Evolutionary conservation across 2,329 filamentous ascomycete genomes (phyloP).

Genomic region (Aspergillus piperis): DNA sequence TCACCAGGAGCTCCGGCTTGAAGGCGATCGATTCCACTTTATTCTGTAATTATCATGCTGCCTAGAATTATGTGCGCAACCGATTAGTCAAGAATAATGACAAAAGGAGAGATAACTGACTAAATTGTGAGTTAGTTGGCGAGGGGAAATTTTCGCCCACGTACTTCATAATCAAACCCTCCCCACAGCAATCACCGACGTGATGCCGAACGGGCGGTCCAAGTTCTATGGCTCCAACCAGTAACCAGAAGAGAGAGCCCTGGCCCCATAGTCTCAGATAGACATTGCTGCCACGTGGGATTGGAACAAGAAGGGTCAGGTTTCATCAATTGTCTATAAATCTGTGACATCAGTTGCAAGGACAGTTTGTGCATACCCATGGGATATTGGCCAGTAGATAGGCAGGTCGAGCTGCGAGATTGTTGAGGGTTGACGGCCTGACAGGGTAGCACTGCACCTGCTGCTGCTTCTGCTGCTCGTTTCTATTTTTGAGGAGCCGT

Average conservation of each 20-base stretch:
- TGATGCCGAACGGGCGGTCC: slow-evolving; percentile 22
- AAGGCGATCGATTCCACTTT: neutral
- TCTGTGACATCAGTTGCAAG: slow-evolving; percentile 1
- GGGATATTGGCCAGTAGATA: neutral
- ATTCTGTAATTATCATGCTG: neutral
- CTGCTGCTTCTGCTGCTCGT: no score
- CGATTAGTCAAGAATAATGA: neutral
- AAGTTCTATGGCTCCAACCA: slow-evolving; percentile 17
- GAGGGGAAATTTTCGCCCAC: neutral
- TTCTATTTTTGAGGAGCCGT: slow-evolving; percentile 5
- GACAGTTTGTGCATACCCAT: neutral
- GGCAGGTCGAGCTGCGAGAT: neutral
- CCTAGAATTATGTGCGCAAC: neutral
- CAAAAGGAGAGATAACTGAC: neutral
- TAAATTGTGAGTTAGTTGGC: no score
- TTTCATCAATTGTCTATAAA: slow-evolving; percentile 11
- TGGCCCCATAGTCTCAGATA: slow-evolving; percentile 12
- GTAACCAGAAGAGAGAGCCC: slow-evolving; percentile 1
- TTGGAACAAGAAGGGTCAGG: slow-evolving; percentile 7
- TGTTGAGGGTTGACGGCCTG: neutral
- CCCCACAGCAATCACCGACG: slow-evolving; percentile 17
- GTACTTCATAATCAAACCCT: slow-evolving; percentile 13
- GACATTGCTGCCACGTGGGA: slow-evolving; percentile 20
- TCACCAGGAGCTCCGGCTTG: neutral
- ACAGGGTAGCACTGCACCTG: neutral